Base-by-base conservation (phyloP, 1,139 yeast species). In the Scheffersomyces lignicola region DNA sequence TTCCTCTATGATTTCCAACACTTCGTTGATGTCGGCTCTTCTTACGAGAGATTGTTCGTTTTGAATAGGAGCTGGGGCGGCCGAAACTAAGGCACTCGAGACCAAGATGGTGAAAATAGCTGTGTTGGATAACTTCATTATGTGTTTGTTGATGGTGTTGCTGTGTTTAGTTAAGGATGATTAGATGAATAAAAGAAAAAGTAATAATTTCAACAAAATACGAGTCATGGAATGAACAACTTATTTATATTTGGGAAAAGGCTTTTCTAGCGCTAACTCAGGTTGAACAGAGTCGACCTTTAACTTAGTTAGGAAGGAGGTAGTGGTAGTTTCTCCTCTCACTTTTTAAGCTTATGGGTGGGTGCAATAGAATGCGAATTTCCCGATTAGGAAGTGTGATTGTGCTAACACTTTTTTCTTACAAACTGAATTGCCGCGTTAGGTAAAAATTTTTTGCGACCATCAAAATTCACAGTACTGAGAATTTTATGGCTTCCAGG, bases 71-170 rank as follows among this genome's bases (percentile, higher is more conserved):
- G 65, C 47, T 47, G 75, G 74, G 30, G 73, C 72, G 39, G 75
- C 72, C 36, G 58, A 51, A 33, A 61, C 73, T 32, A 63, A 51
- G 33, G 72, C 57, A 31, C 68, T 43, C 32, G 75, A 43, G 35
- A 71, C 73, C 46, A 68, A 59, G 47, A 70, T 51, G 38, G 76
- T 73, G 41, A 66, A 53, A 39, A 65, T 54, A 36, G 76, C 58
- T 37, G 76, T 52, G 41, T 66, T 59, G 30, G 75, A 54, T 37
- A 70, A 64, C 61, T 68, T 70, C 76, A 70, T 70, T 51, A 40
- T 49, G 12, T 7, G 20, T 29, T 20, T 14, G 29, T 13, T 14
- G 28, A 23, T 17, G 24, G n/a, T 27, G 12, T 23, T 6, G 15
- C 11, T 15, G 15, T 12, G 24, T n/a, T 21, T n/a, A 15, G 18